Base-by-base conservation (phyloP, 495 filamentous ascomycete species). In the Neurospora terricola region DNA sequence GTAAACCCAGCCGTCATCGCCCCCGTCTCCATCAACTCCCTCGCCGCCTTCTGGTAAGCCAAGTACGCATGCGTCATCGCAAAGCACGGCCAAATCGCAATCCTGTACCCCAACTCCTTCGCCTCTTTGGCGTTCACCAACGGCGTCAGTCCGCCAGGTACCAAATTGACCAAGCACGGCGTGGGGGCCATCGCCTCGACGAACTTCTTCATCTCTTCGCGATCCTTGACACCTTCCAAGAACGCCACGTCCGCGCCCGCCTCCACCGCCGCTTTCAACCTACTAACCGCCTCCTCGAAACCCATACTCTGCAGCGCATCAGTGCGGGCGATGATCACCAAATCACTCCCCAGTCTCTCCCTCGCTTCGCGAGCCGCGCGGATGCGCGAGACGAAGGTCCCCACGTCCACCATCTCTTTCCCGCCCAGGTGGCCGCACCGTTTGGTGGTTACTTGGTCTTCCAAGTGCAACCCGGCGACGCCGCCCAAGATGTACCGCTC, bases 401-500 rank as follows among this genome's bases (percentile, higher is more conserved):
- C 82, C 0, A 76, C 73, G 38, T 78, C 69, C 68, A 92, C 90
- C 6, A 92, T 83, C 62, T 86, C 83, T 77, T 93, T 93, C 43
- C 88, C 87, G 0, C 76, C 77, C 5, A 91, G 82, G 70, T 91
- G 88, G 2, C 89, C 90, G 77, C 89, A 91, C 3, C 89, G 89
- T 78, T 93, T 93, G 69, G 85, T 88, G 69, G 82, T 80, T 27
- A 91, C 86, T 76, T 93, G 90, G 81, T 93, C 91, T 81, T 93
- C 91, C 72, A 93, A 86, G 74, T 93, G 90, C 73, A 93, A 84
- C 10, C 86, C 91, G 5, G 91, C 91, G 0, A 92, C 88, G n/a
- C 89, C 89, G 11, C 88, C 86, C n/a, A 84, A 84, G 54, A 88
- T 88, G 77, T 92, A 93, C 62, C 88, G 82, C 73, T 86, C 82